These are phyloP conservation scores for Selaginella tamariscina DNA, from an alignment of 75 land plant species.

Conservation along the genomic window DNA sequence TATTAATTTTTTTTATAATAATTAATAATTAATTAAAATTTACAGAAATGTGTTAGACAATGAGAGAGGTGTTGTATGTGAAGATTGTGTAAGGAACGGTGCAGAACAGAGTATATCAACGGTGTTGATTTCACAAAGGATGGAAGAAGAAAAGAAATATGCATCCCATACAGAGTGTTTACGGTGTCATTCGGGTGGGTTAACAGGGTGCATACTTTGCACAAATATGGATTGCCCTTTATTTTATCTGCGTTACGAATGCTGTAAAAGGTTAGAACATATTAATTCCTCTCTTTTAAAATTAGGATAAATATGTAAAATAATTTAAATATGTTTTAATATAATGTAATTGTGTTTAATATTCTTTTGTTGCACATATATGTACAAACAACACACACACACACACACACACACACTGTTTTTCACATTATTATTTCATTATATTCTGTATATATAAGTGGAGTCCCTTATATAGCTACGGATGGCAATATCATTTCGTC, in stretches of 20 bases:
- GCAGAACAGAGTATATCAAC: slow-evolving; percentile 10
- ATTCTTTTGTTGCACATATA: too few relatives aligned
- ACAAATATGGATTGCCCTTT: slow-evolving; percentile 26
- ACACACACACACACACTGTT: too few relatives aligned
- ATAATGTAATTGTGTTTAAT: too few relatives aligned
- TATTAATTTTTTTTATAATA: neutral
- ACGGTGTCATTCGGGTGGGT: slow-evolving; percentile 26
- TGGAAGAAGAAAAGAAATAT: slow-evolving; percentile 20
- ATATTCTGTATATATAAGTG: too few relatives aligned
- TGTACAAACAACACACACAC: too few relatives aligned
- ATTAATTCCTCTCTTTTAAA: slow-evolving; percentile 17
- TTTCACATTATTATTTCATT: too few relatives aligned
- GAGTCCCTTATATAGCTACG: too few relatives aligned
- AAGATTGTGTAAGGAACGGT: slow-evolving; percentile 19
- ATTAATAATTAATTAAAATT: neutral
- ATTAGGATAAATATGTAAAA: too few relatives aligned
- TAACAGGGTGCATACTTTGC: slow-evolving; percentile 19
- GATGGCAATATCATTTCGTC: too few relatives aligned
- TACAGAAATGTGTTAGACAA: slow-evolving; percentile 23
- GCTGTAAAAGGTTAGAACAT: neutral
- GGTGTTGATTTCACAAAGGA: slow-evolving; percentile 11
- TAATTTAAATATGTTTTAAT: too few relatives aligned
- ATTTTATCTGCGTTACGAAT: slow-evolving; percentile 23
- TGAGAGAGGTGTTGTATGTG: slow-evolving; percentile 13
- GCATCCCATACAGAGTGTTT: slow-evolving; percentile 19